Base-by-base conservation (phyloP, 1,139 yeast species). In the Debaryomyces sp. region DNA sequence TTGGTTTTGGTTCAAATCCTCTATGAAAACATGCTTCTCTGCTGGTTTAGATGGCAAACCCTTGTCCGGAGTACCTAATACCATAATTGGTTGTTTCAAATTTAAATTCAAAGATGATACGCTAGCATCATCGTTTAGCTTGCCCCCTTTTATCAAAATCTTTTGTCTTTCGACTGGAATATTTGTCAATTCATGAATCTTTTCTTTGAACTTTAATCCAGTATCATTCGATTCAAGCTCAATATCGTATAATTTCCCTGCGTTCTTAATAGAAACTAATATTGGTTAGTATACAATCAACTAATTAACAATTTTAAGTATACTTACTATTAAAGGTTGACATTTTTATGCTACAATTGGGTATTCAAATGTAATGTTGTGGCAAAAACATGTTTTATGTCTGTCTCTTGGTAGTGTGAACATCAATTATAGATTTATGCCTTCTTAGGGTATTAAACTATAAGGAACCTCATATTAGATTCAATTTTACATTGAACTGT, bases 141-240 rank as follows among this genome's bases (percentile, higher is more conserved):
- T 95, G 33, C 97, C 97, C 7, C 96, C 95, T 70, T 89, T 92
- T 49, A 90, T 82, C 63, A 95, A 78, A 52, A 91, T 86, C 73
- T 92, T 92, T 69, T 94, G 99, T 60, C 97, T 84, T 48, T 84
- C 88, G 2, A 85, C 81, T 15, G 97, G 96, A 48, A 94, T 91
- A 48, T 84, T 84, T 1, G 98, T 94, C 52, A 82, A 66, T 38
- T 84, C 81, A 56, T 80, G 85, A 50, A 94, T 83, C 67, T 86
- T 86, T 50, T 75, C 70, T 64, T 90, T 92, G 65, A 94, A 80
- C 18, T 78, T 81, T n/a, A 77, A 67, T 1, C 95, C 97, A 2
- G 81, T 77, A 43, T 84, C 85, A 6, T 63, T 61, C 4, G 75
- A 70, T 30, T 75, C 78, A 45, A 92, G 74, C 24, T 81, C 84